phyloP scores from a whole-genome alignment of 108 stramenopile species.

The Seminavis robusta region DNA sequence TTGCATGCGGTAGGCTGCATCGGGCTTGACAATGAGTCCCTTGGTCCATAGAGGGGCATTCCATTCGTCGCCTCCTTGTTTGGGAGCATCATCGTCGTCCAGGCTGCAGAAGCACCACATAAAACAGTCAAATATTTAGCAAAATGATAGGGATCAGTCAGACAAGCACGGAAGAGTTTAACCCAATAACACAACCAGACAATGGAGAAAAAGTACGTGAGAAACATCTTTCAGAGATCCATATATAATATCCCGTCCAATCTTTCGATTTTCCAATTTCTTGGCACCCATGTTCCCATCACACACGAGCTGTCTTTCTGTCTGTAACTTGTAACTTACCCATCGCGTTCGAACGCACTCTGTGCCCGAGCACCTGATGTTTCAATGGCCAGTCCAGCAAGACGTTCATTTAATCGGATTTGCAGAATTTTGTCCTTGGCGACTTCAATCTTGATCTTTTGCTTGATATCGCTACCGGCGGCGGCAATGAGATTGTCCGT shows the following conservation, averaged over 20 bases:
- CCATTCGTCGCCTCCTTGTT: conserved; percentile 25
- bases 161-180: not conserved
- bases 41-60: conserved; percentile 46
- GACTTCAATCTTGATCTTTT: conserved; percentile 69
- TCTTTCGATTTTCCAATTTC: not conserved
- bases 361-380: conserved; percentile 55
- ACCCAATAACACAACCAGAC: not conserved
- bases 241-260: not conserved
- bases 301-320: not conserved
- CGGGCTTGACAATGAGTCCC: conserved; percentile 69
- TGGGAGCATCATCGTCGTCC: conserved; percentile 12
- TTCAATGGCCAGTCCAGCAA: conserved; percentile 48
- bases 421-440: conserved; percentile 85
- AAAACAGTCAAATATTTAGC: not conserved
- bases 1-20: conserved; percentile 52
- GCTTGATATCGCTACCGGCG: conserved; percentile 59
- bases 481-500: conserved; percentile 54
- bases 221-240: not conserved
- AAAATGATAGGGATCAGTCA: not conserved
- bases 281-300: not conserved
- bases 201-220: conserved; percentile 1
- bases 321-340: conserved; percentile 23
- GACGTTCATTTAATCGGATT: conserved; percentile 72
- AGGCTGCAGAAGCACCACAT: not conserved
- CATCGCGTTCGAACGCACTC: conserved; percentile 44